A percentile compares a stretch with the other conserved stretches of the same genome.
phyloP scores from a whole-genome alignment of 202 grass and related monocot species.

The Carex sylvatica region DNA sequence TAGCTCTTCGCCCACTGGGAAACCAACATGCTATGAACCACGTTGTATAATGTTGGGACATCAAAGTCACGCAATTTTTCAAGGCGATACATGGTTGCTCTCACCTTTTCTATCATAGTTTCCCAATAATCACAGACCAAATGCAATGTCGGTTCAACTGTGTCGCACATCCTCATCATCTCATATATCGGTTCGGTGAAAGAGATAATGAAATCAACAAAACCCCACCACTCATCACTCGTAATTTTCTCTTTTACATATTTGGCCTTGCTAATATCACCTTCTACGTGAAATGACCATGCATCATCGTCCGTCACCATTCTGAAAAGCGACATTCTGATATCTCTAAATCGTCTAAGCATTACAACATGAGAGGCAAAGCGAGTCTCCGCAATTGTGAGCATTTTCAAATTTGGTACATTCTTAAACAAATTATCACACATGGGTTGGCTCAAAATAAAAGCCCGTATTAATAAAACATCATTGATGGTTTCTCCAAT shows the following conservation, averaged over 20 bases:
- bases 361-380: slow-evolving; percentile 20
- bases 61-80: not conserved
- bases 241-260: slow-evolving; percentile 12
- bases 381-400: slow-evolving; percentile 1
- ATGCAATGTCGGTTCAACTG: slow-evolving; percentile 14
- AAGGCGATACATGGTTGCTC: not conserved
- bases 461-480: slow-evolving; percentile 7
- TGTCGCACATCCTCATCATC: slow-evolving; percentile 14
- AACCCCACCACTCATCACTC: slow-evolving; percentile 8
- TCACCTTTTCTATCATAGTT: slow-evolving; percentile 12
- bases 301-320: not conserved
- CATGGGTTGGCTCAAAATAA: slow-evolving; percentile 18
- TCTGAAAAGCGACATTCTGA: not conserved
- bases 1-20: not conserved
- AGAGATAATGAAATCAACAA: slow-evolving; percentile 15
- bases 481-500: not conserved
- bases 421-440: not conserved
- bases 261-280: not conserved
- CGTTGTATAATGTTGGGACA: not conserved
- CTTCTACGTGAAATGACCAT: not conserved
- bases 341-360: slow-evolving; percentile 18
- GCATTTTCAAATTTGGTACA: slow-evolving; percentile 18
- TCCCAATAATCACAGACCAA: slow-evolving; percentile 15
- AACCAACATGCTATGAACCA: not conserved
- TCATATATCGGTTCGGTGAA: slow-evolving; percentile 16